Evolutionary conservation across 352 stramenopile genomes (phyloP).

Genomic region (Peronospora farinosa): DNA sequence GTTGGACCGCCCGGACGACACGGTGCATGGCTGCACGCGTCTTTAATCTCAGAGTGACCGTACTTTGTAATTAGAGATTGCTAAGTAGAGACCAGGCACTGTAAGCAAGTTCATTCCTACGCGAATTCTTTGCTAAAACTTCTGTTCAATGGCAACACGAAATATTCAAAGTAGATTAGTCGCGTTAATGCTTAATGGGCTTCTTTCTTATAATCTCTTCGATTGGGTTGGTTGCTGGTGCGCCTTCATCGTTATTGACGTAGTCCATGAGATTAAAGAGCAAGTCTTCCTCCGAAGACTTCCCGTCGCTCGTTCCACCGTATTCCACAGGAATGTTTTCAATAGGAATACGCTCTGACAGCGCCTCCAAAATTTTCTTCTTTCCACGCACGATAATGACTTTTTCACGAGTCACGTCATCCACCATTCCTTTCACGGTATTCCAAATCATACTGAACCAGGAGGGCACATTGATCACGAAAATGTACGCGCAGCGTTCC

Average conservation of each 20-base stretch:
- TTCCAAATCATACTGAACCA: conserved; percentile 93
- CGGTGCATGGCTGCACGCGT: conserved; percentile 36
- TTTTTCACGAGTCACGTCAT: conserved; percentile 91
- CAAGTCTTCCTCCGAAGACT: conserved; percentile 58
- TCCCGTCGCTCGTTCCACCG: conserved; percentile 53
- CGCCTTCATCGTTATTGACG: conserved; percentile 58
- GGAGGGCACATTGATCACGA: conserved; percentile 91
- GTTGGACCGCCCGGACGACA: conserved; percentile 34
- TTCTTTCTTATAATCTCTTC: conserved; percentile 42
- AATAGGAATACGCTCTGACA: conserved; percentile 60
- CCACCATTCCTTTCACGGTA: conserved; percentile 87
- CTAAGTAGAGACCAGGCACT: background rate
- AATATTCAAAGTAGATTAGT: background rate
- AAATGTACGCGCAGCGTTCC: conserved; percentile 89
- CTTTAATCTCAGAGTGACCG: conserved; percentile 20
- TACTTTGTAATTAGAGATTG: background rate
- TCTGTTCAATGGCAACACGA: conserved; percentile 5
- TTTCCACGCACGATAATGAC: conserved; percentile 85
- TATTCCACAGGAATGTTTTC: conserved; percentile 82
- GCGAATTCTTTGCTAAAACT: conserved; percentile 3
- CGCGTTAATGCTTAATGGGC: conserved; percentile 35
- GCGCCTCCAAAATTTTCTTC: conserved; percentile 76
- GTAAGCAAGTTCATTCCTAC: conserved; percentile 8
- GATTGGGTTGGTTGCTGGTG: conserved; percentile 50
- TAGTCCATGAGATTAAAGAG: conserved; percentile 73